Evolutionary conservation across 768 basidiomycete genomes (phyloP).

Genomic region (Austroboletus festivus): DNA sequence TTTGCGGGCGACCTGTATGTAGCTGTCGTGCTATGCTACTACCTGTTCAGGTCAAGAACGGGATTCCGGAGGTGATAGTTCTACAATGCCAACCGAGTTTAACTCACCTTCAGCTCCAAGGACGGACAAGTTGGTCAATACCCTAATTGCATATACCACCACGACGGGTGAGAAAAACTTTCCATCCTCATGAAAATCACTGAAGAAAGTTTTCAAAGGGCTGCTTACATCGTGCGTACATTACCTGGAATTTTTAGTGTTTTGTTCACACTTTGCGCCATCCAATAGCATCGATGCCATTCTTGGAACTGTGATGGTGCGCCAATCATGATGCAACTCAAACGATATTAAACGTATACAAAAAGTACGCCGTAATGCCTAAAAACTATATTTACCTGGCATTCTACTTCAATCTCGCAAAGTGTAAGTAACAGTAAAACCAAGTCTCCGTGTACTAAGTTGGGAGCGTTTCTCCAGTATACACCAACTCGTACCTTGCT

Average conservation of each 20-base stretch:
- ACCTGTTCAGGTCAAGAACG: constrained; percentile 47
- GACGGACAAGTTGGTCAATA: constrained; percentile 48
- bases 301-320: constrained; percentile 41
- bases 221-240: constrained; percentile 35
- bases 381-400: constrained; percentile 53
- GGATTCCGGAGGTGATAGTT: constrained; percentile 45
- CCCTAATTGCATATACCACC: constrained; percentile 49
- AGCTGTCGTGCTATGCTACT: constrained; percentile 46
- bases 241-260: not conserved
- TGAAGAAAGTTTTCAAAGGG: constrained; percentile 35
- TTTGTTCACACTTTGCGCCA: not conserved
- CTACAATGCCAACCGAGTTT: not conserved
- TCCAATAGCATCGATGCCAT: constrained; percentile 43
- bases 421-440: constrained; percentile 36
- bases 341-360: not conserved
- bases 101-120: constrained; percentile 26
- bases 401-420: constrained; percentile 52
- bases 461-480: constrained; percentile 35
- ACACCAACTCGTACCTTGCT: constrained; percentile 56
- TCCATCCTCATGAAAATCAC: constrained; percentile 7
- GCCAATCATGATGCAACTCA: not conserved
- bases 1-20: constrained; percentile 53
- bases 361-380: constrained; percentile 50
- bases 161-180: constrained; percentile 46
- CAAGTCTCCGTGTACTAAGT: not conserved